A percentile compares a stretch with the other conserved stretches of the same genome.
These are phyloP conservation scores for Chytridium lagenaria DNA, from an alignment of 371 early-diverging fungal species.

Conservation along the genomic window DNA sequence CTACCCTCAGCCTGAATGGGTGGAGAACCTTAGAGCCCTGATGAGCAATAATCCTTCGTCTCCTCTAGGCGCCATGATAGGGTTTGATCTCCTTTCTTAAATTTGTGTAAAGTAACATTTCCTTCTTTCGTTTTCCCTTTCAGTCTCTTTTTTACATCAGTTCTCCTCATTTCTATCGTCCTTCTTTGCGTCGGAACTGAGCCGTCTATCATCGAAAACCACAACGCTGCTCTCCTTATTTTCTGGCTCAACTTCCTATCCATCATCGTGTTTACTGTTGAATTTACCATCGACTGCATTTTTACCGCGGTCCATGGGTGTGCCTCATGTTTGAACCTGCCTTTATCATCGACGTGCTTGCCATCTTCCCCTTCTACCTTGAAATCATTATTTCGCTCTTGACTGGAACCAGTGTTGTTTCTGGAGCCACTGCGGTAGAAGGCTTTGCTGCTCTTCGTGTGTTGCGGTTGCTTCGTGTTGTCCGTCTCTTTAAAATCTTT, in stretches of 20 bases:
- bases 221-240: background rate
- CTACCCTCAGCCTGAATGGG: too few relatives aligned
- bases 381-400: slow-evolving; percentile 13
- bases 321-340: background rate
- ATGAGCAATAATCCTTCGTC: too few relatives aligned
- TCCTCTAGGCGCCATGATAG: too few relatives aligned
- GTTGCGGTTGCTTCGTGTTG: slow-evolving; percentile 18
- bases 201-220: background rate
- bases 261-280: slow-evolving; percentile 22
- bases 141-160: background rate
- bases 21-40: too few relatives aligned
- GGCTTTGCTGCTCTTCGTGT: slow-evolving; percentile 18
- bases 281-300: slow-evolving; percentile 15
- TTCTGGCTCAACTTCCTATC: slow-evolving; percentile 17
- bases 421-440: background rate
- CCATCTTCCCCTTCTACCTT: slow-evolving; percentile 26
- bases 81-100: too few relatives aligned
- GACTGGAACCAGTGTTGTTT: background rate
- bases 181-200: slow-evolving; percentile 10
- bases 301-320: background rate
- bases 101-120: background rate
- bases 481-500: slow-evolving; percentile 26
- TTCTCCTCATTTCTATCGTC: slow-evolving; percentile 1
- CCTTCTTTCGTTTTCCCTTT: background rate
- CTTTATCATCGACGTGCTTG: slow-evolving; percentile 19